Conservation (phyloP, 2,329 filamentous ascomycete species). For the Scedosporium apiospermum region DNA sequence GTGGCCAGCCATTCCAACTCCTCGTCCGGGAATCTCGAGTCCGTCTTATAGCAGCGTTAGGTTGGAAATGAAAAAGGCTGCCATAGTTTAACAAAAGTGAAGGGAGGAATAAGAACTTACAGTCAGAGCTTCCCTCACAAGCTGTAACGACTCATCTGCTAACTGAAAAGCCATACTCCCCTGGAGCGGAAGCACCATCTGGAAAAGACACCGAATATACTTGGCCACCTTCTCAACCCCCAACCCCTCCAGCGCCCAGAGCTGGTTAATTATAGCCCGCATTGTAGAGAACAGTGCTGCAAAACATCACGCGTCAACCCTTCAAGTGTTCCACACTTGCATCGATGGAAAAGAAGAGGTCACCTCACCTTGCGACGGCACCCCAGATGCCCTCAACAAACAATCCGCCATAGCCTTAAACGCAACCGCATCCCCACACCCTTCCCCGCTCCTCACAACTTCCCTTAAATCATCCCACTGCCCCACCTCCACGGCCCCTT, state of each 20-base stretch:
- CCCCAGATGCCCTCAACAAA: slow-evolving; percentile 39
- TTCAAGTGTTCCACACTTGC: too few relatives aligned
- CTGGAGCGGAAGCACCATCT: slow-evolving; percentile 50
- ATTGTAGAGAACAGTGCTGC: slow-evolving; percentile 44
- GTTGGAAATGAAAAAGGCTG: background rate
- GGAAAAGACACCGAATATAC: slow-evolving; percentile 72
- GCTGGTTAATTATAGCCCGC: slow-evolving; percentile 60
- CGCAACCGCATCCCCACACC: slow-evolving; percentile 32
- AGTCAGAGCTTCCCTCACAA: slow-evolving; percentile 40
- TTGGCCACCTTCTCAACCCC: slow-evolving; percentile 55
- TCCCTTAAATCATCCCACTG: slow-evolving; percentile 56
- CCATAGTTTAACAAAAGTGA: background rate
- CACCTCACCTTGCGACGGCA: slow-evolving; percentile 39
- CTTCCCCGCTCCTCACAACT: slow-evolving; percentile 45
- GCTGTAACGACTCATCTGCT: slow-evolving; percentile 50
- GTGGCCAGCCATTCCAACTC: slow-evolving; percentile 72
- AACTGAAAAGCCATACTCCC: slow-evolving; percentile 48
- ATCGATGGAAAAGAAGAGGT: too few relatives aligned
- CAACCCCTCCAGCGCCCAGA: slow-evolving; percentile 47
- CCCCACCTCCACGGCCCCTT: slow-evolving; percentile 58
- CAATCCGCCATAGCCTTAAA: slow-evolving; percentile 59
- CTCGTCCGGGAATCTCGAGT: slow-evolving; percentile 43
- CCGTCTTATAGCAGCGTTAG: background rate
- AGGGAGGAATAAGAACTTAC: slow-evolving; percentile 22
- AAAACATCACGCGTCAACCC: background rate